phyloP scores from a whole-genome alignment of 768 basidiomycete species.

The Leucocoprinus birnbaumii region DNA sequence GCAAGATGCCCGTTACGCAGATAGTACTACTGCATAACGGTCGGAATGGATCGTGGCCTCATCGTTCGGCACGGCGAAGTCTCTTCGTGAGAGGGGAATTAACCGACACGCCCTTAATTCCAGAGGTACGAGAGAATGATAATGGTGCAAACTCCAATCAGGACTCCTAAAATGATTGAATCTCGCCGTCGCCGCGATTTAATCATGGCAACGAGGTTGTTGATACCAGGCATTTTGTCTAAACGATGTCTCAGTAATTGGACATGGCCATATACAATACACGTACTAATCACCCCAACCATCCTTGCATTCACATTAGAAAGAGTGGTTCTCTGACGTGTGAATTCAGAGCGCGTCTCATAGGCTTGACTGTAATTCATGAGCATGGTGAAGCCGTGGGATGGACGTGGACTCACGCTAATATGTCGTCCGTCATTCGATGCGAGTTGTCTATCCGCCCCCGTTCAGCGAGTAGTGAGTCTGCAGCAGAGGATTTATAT shows the following conservation, averaged over 20 bases:
- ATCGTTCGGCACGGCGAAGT: neutral
- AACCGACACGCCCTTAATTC: slow-evolving; percentile 22
- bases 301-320: slow-evolving; percentile 83
- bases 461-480: slow-evolving; percentile 85
- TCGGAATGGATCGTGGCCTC: no score
- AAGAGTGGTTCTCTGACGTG: slow-evolving; percentile 73
- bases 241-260: slow-evolving; percentile 8
- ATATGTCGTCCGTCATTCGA: slow-evolving; percentile 88
- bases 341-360: slow-evolving; percentile 92
- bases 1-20: no score
- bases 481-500: slow-evolving; percentile 87
- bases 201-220: slow-evolving; percentile 89
- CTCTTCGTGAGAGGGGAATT: no score
- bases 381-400: slow-evolving; percentile 2
- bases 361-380: slow-evolving; percentile 79
- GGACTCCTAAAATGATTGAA: slow-evolving; percentile 80
- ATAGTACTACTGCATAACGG: no score
- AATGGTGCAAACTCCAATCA: slow-evolving; percentile 86
- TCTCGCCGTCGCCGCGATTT: slow-evolving; percentile 87
- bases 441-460: slow-evolving; percentile 90
- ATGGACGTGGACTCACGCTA: slow-evolving; percentile 60
- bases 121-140: slow-evolving; percentile 46
- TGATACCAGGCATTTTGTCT: slow-evolving; percentile 95
- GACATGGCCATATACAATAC: neutral
- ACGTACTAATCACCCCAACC: slow-evolving; percentile 76